Evolutionary conservation across 2,329 filamentous ascomycete genomes (phyloP).

Genomic region (Xylariaceae sp.): DNA sequence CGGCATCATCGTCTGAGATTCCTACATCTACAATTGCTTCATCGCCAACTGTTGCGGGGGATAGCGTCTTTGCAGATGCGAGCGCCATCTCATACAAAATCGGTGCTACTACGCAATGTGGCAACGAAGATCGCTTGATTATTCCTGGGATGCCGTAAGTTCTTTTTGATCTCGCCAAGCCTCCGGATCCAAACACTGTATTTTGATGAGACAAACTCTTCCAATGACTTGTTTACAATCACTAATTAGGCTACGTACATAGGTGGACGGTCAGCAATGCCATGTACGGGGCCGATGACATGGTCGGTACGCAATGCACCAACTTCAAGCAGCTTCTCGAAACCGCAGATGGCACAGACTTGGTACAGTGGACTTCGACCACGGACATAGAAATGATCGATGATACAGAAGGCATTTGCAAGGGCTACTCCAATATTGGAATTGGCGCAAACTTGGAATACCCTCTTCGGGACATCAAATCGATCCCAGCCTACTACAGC

Average conservation of each 20-base stretch:
- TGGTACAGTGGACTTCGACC: slow-evolving; percentile 14
- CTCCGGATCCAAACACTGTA: too few species aligned
- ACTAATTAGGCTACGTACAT: too few species aligned
- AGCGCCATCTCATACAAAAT: slow-evolving; percentile 11
- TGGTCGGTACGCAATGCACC: slow-evolving; percentile 19
- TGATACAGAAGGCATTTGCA: slow-evolving; percentile 16
- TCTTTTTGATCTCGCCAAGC: too few species aligned
- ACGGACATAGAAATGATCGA: slow-evolving; percentile 12
- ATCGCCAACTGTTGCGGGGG: background rate
- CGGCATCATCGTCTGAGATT: background rate
- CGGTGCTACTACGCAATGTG: slow-evolving; percentile 12
- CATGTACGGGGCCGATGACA: slow-evolving; percentile 18
- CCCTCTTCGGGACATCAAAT: slow-evolving; percentile 14
- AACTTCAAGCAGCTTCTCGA: slow-evolving; percentile 13
- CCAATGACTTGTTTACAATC: too few species aligned
- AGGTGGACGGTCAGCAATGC: slow-evolving; percentile 20
- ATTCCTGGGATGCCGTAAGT: slow-evolving; percentile 12
- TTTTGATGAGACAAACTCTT: too few species aligned
- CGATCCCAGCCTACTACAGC: slow-evolving; percentile 16
- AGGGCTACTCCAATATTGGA: slow-evolving; percentile 19
- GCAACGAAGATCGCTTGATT: slow-evolving; percentile 13
- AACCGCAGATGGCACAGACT: slow-evolving; percentile 6
- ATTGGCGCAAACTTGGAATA: slow-evolving; percentile 15
- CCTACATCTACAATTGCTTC: background rate
- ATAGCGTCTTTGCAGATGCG: background rate